phyloP scores from a whole-genome alignment of 225 moss, liverwort and hornwort genomes.

The Marchantia polymorpha region DNA sequence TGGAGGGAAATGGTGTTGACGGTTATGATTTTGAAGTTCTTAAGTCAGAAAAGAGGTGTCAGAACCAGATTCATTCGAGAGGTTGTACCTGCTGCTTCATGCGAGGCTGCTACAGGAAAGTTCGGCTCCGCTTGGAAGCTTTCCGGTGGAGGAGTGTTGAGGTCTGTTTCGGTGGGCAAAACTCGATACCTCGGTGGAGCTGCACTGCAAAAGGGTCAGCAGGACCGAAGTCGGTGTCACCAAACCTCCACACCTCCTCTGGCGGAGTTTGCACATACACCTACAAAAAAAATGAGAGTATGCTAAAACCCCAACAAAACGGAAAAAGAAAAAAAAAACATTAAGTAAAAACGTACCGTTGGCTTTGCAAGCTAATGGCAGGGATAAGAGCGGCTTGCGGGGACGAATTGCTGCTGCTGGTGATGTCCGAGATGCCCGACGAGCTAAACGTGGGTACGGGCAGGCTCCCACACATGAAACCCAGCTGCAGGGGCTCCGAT shows the following conservation, averaged over 20 bases:
- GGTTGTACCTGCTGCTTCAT: constrained; percentile 64
- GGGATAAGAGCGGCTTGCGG: constrained; percentile 74
- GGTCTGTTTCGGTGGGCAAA: constrained; percentile 92
- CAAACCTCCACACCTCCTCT: neutral
- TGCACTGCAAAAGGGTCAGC: constrained; percentile 52
- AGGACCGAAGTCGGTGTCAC: constrained; percentile 9
- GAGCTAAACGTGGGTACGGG: constrained; percentile 81
- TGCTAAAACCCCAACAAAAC: too few relatives aligned
- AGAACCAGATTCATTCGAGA: neutral
- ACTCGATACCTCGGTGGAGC: constrained; percentile 85
- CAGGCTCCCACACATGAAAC: constrained; percentile 97
- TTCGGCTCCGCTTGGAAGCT: constrained; percentile 59
- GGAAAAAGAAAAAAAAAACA: neutral
- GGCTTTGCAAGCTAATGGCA: constrained; percentile 66
- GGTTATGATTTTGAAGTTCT: neutral
- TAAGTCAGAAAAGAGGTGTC: neutral
- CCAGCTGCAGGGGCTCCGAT: constrained; percentile 64
- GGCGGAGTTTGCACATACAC: neutral
- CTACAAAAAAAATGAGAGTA: neutral
- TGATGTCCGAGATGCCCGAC: constrained; percentile 23
- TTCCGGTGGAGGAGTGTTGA: constrained; percentile 71
- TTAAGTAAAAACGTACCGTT: constrained; percentile 60
- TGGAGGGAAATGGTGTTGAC: neutral
- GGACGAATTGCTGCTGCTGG: constrained; percentile 41
- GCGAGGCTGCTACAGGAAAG: constrained; percentile 57